These are phyloP conservation scores for Fraxinus quadrangulata DNA, from an alignment of 257 asterid genomes.

Conservation along the genomic window DNA sequence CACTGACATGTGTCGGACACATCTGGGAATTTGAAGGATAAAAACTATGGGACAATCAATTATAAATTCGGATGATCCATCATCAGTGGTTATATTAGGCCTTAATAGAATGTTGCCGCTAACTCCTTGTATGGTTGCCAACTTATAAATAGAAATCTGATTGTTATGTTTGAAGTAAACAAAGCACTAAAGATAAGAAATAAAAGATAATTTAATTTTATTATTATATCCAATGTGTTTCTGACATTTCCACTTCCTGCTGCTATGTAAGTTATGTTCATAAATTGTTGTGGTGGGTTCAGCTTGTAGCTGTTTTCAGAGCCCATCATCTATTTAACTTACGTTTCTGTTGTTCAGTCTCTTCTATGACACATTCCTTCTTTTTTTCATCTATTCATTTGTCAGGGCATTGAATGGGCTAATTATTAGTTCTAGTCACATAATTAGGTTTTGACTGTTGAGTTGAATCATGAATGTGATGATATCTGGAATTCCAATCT, in stretches of 20 bases:
- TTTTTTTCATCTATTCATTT: not conserved
- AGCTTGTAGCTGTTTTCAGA: not conserved
- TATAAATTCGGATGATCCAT: not conserved
- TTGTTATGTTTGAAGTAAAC: not conserved
- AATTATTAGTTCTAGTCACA: not conserved
- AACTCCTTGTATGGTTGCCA: not conserved
- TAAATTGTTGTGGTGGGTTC: not conserved
- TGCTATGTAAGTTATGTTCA: not conserved
- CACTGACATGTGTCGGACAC: not conserved
- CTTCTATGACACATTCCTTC: not conserved
- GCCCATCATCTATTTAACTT: not conserved
- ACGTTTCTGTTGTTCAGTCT: not conserved
- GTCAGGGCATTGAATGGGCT: not conserved
- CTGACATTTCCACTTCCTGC: not conserved
- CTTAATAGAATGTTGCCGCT: not conserved
- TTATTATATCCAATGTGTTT: not conserved
- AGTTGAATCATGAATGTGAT: not conserved
- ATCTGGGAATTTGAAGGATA: not conserved
- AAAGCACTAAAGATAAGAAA: not conserved
- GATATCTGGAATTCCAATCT: not conserved
- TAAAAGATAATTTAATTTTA: not conserved
- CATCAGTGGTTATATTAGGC: not conserved
- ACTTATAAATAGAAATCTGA: not conserved
- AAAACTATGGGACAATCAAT: not conserved
- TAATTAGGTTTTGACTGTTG: not conserved